A percentile compares a stretch with the other conserved stretches of the same genome.
These are phyloP conservation scores for Xylaria castorea DNA, from an alignment of 495 filamentous ascomycete species.

Conservation along the genomic window DNA sequence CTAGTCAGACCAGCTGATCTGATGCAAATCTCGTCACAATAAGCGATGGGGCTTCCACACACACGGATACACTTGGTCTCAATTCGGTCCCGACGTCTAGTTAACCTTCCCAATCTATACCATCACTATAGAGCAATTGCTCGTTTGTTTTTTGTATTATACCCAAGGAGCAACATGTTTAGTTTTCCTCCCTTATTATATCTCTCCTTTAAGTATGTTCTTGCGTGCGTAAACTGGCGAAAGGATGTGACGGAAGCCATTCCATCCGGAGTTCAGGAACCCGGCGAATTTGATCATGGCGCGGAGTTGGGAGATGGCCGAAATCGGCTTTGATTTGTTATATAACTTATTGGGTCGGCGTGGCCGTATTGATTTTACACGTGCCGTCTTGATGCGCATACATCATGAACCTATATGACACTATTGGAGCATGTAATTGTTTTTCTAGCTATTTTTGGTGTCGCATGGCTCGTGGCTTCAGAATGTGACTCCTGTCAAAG, in stretches of 20 bases:
- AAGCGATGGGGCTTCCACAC: background rate
- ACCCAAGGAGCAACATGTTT: conserved; percentile 8
- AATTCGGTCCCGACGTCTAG: background rate
- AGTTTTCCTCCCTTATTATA: conserved; percentile 1
- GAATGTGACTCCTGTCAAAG: background rate
- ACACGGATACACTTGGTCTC: background rate
- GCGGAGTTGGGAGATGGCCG: conserved; percentile 25
- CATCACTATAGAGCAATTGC: background rate
- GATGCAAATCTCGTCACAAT: background rate
- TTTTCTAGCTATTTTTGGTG: background rate
- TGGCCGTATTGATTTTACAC: conserved; percentile 15
- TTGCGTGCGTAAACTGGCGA: background rate
- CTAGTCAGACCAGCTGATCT: background rate
- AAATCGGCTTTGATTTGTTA: background rate
- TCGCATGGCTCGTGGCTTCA: conserved; percentile 1
- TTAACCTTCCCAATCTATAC: background rate
- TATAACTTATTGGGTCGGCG: background rate
- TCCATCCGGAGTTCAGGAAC: conserved; percentile 15
- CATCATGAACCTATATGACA: background rate
- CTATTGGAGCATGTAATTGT: background rate
- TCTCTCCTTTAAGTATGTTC: conserved; percentile 11
- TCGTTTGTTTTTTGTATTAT: conserved; percentile 25
- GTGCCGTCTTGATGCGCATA: background rate
- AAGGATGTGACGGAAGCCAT: background rate
- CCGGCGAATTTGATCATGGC: conserved; percentile 19